A percentile compares a stretch with the other conserved stretches of the same genome.
Conservation (phyloP, 2,329 filamentous ascomycete species). For the Biscogniauxia mediterranea region DNA sequence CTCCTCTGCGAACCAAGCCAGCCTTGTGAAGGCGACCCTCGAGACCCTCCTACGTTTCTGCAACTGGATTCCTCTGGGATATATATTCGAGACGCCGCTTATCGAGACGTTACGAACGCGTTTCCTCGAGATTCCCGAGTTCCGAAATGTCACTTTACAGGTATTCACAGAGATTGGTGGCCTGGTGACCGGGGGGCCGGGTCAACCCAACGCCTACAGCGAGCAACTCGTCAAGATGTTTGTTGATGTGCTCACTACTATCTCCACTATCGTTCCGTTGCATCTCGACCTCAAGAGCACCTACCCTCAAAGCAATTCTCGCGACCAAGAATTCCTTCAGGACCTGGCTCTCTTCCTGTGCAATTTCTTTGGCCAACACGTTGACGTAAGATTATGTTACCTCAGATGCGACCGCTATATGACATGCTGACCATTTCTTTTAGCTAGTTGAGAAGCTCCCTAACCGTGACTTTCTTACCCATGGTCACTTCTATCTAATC, state of each 20-base stretch:
- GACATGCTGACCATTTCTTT: slow-evolving; percentile 16
- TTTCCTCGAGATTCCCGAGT: slow-evolving; percentile 90
- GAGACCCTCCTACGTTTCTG: slow-evolving; percentile 94
- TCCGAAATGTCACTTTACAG: slow-evolving; percentile 94
- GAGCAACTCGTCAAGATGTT: slow-evolving; percentile 98
- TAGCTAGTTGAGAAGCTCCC: slow-evolving; percentile 93
- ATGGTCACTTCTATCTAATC: slow-evolving; percentile 97
- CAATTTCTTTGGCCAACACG: slow-evolving; percentile 94
- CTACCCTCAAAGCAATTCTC: slow-evolving; percentile 86
- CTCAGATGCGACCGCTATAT: neutral
- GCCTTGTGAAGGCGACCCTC: slow-evolving; percentile 91
- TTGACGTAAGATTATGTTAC: slow-evolving; percentile 59
- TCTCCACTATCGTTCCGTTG: slow-evolving; percentile 89
- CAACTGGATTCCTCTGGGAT: slow-evolving; percentile 98
- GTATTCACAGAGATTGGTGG: slow-evolving; percentile 96
- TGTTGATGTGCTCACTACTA: slow-evolving; percentile 89
- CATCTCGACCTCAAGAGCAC: slow-evolving; percentile 87
- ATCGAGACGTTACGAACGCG: slow-evolving; percentile 92
- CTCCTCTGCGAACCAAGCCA: slow-evolving; percentile 82
- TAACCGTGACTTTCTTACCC: slow-evolving; percentile 89
- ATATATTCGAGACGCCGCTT: slow-evolving; percentile 96
- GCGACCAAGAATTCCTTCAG: slow-evolving; percentile 96
- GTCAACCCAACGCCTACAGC: slow-evolving; percentile 72
- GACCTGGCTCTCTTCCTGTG: slow-evolving; percentile 94
- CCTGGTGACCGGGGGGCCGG: slow-evolving; percentile 75